phyloP scores from a whole-genome alignment of 139 green algal genomes.

The Chara braunii region DNA sequence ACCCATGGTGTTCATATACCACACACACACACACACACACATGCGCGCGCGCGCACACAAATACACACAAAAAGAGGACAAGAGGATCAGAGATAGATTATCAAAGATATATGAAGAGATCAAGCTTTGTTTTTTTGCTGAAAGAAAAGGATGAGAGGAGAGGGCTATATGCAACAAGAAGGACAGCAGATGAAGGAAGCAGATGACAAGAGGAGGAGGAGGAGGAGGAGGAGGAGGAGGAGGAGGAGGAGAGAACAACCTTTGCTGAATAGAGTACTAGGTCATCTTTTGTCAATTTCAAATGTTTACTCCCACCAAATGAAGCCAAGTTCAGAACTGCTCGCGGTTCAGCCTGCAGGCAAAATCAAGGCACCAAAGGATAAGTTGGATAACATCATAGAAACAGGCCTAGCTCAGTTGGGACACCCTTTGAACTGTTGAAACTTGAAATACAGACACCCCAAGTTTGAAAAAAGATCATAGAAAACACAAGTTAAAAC shows the following conservation, averaged over 20 bases:
- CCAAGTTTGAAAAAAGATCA: slow-evolving; percentile 1
- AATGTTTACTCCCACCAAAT: slow-evolving; percentile 48
- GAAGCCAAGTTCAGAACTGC: slow-evolving; percentile 80
- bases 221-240: neutral
- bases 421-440: too few relatives aligned
- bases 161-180: neutral
- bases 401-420: neutral
- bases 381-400: neutral
- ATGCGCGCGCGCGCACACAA: too few relatives aligned
- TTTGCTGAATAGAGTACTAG: slow-evolving; percentile 89
- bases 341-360: slow-evolving; percentile 69
- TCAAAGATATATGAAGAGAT: too few relatives aligned
- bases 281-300: slow-evolving; percentile 77
- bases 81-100: too few relatives aligned
- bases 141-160: neutral
- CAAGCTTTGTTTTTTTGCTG: too few relatives aligned
- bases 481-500: neutral
- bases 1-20: too few relatives aligned
- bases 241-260: slow-evolving; percentile 3
- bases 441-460: slow-evolving; percentile 23
- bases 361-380: neutral
- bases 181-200: too few relatives aligned
- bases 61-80: too few relatives aligned
- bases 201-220: neutral
- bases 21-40: too few relatives aligned